Conservation (phyloP, 176 grass and related monocot species). For the Otatea glauca region DNA sequence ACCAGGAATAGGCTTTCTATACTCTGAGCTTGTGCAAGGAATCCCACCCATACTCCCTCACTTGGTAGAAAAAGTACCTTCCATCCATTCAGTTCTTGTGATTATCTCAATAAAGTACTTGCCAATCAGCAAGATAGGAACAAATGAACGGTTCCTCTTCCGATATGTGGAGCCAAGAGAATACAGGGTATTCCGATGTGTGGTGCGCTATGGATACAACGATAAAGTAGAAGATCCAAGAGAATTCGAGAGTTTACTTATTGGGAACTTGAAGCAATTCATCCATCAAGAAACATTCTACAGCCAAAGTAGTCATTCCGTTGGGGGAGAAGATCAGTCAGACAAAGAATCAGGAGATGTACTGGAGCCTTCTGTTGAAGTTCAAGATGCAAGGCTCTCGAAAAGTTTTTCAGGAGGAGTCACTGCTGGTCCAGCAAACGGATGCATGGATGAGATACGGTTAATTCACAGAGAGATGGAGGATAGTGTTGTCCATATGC, state of each 20-base stretch:
- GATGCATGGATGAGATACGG: slow-evolving; percentile 44
- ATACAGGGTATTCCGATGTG: slow-evolving; percentile 61
- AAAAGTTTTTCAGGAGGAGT: slow-evolving; percentile 36
- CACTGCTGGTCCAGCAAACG: slow-evolving; percentile 13
- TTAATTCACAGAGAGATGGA: slow-evolving; percentile 52
- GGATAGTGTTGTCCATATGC: slow-evolving; percentile 62
- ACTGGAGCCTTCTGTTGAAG: slow-evolving; percentile 30
- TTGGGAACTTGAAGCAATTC: slow-evolving; percentile 61
- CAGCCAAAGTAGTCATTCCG: slow-evolving; percentile 28
- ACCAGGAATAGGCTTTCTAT: slow-evolving; percentile 69
- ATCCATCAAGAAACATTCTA: slow-evolving; percentile 59
- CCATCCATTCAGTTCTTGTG: slow-evolving; percentile 70
- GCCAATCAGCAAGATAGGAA: slow-evolving; percentile 66
- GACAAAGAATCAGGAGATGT: slow-evolving; percentile 39
- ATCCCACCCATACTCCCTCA: slow-evolving; percentile 79
- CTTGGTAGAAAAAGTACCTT: slow-evolving; percentile 60
- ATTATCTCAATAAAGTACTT: slow-evolving; percentile 75
- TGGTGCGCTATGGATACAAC: slow-evolving; percentile 77
- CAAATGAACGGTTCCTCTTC: slow-evolving; percentile 61
- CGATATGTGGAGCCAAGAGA: slow-evolving; percentile 52
- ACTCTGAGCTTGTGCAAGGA: slow-evolving; percentile 75
- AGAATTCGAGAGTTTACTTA: slow-evolving; percentile 59
- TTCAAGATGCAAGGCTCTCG: slow-evolving; percentile 23
- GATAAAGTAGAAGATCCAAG: slow-evolving; percentile 62
- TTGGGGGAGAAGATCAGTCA: slow-evolving; percentile 35